These are phyloP conservation scores for Cercospora sp. DNA, from an alignment of 2,329 filamentous ascomycete genomes.

Conservation along the genomic window DNA sequence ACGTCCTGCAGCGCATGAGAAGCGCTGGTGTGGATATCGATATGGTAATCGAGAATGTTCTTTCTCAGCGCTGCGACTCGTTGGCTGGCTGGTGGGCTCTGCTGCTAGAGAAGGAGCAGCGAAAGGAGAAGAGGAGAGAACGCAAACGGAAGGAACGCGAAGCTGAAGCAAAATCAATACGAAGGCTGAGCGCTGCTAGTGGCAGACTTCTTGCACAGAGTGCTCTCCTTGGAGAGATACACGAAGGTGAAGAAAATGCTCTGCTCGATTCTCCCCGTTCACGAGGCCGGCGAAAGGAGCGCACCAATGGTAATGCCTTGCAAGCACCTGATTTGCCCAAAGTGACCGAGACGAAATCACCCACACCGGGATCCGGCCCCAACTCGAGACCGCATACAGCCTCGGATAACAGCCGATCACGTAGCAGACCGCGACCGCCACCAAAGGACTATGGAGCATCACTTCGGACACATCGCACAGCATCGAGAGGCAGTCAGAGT, in stretches of 20 bases:
- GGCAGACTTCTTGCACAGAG: slow-evolving; percentile 74
- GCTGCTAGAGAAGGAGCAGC: slow-evolving; percentile 88
- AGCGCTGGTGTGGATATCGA: slow-evolving; percentile 93
- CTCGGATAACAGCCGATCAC: slow-evolving; percentile 63
- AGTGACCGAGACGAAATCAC: slow-evolving; percentile 64
- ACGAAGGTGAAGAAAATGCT: slow-evolving; percentile 64
- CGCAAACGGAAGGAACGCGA: slow-evolving; percentile 83
- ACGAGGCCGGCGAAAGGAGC: slow-evolving; percentile 74
- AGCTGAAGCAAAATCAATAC: slow-evolving; percentile 72
- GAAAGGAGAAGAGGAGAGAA: slow-evolving; percentile 78
- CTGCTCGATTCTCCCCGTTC: slow-evolving; percentile 62
- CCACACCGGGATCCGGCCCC: slow-evolving; percentile 42
- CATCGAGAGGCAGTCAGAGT: slow-evolving; percentile 61
- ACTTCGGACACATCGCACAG: slow-evolving; percentile 53
- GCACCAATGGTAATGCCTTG: slow-evolving; percentile 42
- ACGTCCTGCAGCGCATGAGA: slow-evolving; percentile 87
- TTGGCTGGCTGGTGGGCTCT: slow-evolving; percentile 96
- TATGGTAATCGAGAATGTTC: slow-evolving; percentile 87
- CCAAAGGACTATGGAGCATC: slow-evolving; percentile 73
- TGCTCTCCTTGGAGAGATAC: slow-evolving; percentile 72
- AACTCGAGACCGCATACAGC: slow-evolving; percentile 48
- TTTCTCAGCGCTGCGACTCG: slow-evolving; percentile 84
- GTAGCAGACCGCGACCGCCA: slow-evolving; percentile 74
- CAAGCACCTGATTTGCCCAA: slow-evolving; percentile 73
- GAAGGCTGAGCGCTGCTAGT: slow-evolving; percentile 84